A percentile compares a stretch with the other conserved stretches of the same genome.
phyloP scores from a whole-genome alignment of 345 rosid species.

The Corchorus olitorius region DNA sequence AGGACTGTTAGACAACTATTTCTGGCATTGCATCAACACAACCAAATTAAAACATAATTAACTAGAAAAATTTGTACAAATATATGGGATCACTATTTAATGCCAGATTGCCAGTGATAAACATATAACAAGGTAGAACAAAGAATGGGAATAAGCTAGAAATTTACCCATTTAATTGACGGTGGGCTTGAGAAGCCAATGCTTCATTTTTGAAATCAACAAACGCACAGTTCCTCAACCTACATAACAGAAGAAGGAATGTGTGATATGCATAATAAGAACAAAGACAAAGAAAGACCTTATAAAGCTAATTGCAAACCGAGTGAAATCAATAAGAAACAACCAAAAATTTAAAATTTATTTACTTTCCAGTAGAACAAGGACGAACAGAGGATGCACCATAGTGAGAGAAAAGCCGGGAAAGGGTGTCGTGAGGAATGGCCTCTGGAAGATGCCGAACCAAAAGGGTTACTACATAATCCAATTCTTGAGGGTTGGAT shows the following conservation, averaged over 20 bases:
- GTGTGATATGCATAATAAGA: not conserved
- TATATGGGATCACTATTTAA: not conserved
- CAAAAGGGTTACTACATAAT: conserved; percentile 44
- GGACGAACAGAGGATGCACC: conserved; percentile 85
- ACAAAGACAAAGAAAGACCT: not conserved
- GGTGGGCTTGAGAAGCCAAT: conserved; percentile 78
- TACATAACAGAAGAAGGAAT: conserved; percentile 25
- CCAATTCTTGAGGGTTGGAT: conserved; percentile 14
- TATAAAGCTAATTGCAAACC: not conserved
- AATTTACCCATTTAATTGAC: conserved; percentile 77
- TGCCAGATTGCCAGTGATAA: too few relatives aligned
- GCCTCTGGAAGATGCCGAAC: conserved; percentile 86
- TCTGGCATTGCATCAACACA: not conserved
- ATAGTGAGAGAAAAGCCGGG: conserved; percentile 77
- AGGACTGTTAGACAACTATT: not conserved
- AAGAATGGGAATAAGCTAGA: not conserved
- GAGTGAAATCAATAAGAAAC: conserved; percentile 4
- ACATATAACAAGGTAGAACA: not conserved
- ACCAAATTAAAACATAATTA: not conserved
- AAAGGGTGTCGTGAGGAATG: conserved; percentile 69
- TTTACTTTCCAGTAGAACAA: conserved; percentile 68
- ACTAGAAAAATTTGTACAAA: not conserved
- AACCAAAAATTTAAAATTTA: not conserved
- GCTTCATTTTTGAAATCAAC: conserved; percentile 80
- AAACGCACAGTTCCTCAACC: conserved; percentile 84